Base-by-base conservation (phyloP, 116 monocot genomes). In the Iris pallida region DNA sequence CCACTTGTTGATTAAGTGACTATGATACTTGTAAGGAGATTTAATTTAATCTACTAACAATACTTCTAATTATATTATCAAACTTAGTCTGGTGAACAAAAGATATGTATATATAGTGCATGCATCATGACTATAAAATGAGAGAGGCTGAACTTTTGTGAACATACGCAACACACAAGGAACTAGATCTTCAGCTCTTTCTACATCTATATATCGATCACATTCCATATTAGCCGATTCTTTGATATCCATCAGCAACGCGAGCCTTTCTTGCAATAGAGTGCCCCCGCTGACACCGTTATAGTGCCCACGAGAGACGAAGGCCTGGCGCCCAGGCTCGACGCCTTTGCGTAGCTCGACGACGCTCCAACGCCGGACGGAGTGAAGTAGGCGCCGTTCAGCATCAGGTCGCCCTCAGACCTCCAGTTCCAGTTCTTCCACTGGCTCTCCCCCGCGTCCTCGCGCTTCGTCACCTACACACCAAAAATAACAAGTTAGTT, bases 371-470 rank as follows among this genome's bases (percentile, higher is more conserved):
- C 64, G 0, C 77, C 77, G 0, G 77, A 77, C 1, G 70, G 42
- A 4, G 77, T 77, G 64, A 77, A 77, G 71, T 64, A 77, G 11
- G 77, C 77, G 0, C 77, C 77, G 16, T 77, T 77, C 17, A 77
- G 48, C 64, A 77, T 40, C 59, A 64, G 20, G 45, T 70, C 75
- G 7, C 75, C 75, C 45, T 68, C 75, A 12, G 75, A 74, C 47
- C 74, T 66, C 74, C 74, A 74, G 60, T 69, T 69, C 75, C 69
- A 75, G 16, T 20, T 61, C 77, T 71, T 77, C 77, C 77, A 77
- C 65, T 70, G 15, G 52, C 71, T 65, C 49, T 57, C 55, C n/a
- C 57, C 3, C 6, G 70, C n/a, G 7, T 77, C 57, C 65, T 70
- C 71, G 6, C 77, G 45, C 64, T 77, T 77, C 7, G 77, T 77